phyloP scores from a whole-genome alignment of 306 rosid genomes.

The Cucurbita maxima region DNA sequence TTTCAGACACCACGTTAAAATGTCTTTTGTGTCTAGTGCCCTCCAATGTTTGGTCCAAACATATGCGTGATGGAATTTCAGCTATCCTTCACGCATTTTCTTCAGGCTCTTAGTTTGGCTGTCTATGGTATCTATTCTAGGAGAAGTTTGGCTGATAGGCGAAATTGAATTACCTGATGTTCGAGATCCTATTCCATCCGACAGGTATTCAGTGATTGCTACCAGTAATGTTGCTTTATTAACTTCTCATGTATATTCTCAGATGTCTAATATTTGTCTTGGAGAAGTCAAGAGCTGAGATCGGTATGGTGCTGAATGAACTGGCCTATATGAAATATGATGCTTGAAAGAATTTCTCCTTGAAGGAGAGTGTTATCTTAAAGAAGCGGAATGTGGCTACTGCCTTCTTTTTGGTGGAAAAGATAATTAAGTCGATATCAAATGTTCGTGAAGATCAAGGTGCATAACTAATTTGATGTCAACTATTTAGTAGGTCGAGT shows the following conservation, averaged over 20 bases:
- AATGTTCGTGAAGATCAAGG: slow-evolving; percentile 50
- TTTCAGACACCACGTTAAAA: slow-evolving; percentile 14
- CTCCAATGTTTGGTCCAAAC: slow-evolving; percentile 35
- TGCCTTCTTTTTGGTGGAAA: slow-evolving; percentile 78
- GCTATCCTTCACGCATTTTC: slow-evolving; percentile 50
- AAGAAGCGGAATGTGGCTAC: slow-evolving; percentile 59
- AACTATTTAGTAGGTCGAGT: neutral
- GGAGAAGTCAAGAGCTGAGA: slow-evolving; percentile 91
- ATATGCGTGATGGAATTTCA: slow-evolving; percentile 55
- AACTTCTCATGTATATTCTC: neutral
- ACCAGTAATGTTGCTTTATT: neutral
- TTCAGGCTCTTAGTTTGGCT: slow-evolving; percentile 69
- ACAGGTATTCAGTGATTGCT: slow-evolving; percentile 35
- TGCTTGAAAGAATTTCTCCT: slow-evolving; percentile 47
- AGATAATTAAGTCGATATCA: slow-evolving; percentile 63
- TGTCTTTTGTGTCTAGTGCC: neutral
- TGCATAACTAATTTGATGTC: slow-evolving; percentile 11
- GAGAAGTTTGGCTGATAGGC: slow-evolving; percentile 65
- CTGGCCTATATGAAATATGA: slow-evolving; percentile 76
- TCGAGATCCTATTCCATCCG: slow-evolving; percentile 38
- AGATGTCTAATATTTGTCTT: slow-evolving; percentile 88
- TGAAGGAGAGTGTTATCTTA: slow-evolving; percentile 32
- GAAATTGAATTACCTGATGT: slow-evolving; percentile 27
- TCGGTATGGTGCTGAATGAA: slow-evolving; percentile 82
- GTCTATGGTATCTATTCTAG: slow-evolving; percentile 52